Evolutionary conservation across 768 basidiomycete species (phyloP).

Genomic region (Sporobolomyces roseus): DNA sequence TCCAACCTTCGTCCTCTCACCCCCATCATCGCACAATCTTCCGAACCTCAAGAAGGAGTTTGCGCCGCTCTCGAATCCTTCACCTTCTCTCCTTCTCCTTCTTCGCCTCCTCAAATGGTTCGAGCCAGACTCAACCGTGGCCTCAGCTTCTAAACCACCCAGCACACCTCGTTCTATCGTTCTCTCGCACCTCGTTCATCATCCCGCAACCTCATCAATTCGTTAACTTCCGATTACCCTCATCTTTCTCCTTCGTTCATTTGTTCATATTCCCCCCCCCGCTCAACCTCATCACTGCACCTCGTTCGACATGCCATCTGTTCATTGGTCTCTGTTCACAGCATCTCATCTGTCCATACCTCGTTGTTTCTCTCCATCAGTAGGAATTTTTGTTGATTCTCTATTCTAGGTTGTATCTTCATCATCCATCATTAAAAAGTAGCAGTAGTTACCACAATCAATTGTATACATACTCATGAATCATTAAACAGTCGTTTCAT

Average conservation of each 20-base stretch:
- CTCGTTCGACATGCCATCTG: too few relatives aligned
- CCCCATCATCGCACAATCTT: conserved; percentile 19
- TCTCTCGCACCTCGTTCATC: not conserved
- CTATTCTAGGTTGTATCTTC: conserved; percentile 1
- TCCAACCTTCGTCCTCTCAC: conserved; percentile 26
- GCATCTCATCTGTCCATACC: not conserved
- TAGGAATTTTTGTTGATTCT: not conserved
- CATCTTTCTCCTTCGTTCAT: not conserved
- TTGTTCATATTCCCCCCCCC: not conserved
- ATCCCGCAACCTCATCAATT: not conserved
- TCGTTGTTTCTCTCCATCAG: too few relatives aligned
- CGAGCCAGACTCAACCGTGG: conserved; percentile 28
- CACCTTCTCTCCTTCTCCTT: conserved; percentile 7
- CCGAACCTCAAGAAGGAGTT: not conserved
- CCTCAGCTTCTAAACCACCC: conserved; percentile 31
- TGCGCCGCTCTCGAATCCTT: conserved; percentile 14
- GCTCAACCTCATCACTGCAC: not conserved
- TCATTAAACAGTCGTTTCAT: too few relatives aligned
- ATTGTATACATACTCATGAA: too few relatives aligned
- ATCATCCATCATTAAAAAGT: not conserved
- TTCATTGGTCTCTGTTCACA: too few relatives aligned
- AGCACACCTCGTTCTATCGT: not conserved
- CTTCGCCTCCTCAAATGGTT: conserved; percentile 9
- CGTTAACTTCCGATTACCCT: not conserved
- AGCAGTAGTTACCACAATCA: too few relatives aligned